Percentiles rank a stretch among this genome's conserved stretches.
phyloP scores from a whole-genome alignment of 2,329 filamentous ascomycete genomes.

The Ophiostoma pallidulum region DNA sequence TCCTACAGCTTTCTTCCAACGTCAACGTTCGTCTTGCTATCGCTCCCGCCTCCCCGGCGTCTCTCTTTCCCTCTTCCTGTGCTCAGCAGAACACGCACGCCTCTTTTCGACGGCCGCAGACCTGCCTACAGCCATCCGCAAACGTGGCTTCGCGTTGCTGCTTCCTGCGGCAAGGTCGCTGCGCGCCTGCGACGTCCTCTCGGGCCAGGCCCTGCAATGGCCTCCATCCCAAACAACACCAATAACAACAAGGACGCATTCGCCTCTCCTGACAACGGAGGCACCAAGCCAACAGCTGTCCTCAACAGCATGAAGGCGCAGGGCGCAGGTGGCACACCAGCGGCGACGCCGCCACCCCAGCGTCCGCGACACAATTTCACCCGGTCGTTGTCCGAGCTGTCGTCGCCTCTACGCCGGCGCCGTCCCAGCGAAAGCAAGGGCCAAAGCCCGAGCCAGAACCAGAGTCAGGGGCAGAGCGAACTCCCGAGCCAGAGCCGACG shows the following conservation, averaged over 20 bases:
- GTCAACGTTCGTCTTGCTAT: too few species aligned
- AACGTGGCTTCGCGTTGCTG: too few species aligned
- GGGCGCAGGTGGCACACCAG: neutral
- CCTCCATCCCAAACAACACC: neutral
- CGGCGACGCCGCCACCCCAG: slow-evolving; percentile 25
- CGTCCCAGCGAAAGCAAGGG: slow-evolving; percentile 28
- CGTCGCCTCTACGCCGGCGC: slow-evolving; percentile 35
- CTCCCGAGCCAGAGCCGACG: slow-evolving; percentile 12
- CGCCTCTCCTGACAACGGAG: too few species aligned
- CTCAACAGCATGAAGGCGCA: neutral
- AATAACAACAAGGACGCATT: too few species aligned
- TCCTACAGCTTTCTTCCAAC: neutral
- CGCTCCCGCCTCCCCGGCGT: neutral
- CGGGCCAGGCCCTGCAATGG: neutral
- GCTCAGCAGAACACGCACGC: too few species aligned
- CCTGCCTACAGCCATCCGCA: too few species aligned
- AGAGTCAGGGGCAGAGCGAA: slow-evolving; percentile 30
- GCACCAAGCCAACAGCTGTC: too few species aligned
- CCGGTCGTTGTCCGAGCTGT: slow-evolving; percentile 46
- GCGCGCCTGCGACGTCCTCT: too few species aligned
- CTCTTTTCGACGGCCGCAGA: too few species aligned
- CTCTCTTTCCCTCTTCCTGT: neutral
- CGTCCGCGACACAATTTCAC: slow-evolving; percentile 43
- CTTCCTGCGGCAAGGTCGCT: too few species aligned
- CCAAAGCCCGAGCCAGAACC: slow-evolving; percentile 28